Percentiles rank a stretch among this genome's conserved stretches.
phyloP scores from a whole-genome alignment of 805 yeast genomes.

The Metschnikowia lachancei region DNA sequence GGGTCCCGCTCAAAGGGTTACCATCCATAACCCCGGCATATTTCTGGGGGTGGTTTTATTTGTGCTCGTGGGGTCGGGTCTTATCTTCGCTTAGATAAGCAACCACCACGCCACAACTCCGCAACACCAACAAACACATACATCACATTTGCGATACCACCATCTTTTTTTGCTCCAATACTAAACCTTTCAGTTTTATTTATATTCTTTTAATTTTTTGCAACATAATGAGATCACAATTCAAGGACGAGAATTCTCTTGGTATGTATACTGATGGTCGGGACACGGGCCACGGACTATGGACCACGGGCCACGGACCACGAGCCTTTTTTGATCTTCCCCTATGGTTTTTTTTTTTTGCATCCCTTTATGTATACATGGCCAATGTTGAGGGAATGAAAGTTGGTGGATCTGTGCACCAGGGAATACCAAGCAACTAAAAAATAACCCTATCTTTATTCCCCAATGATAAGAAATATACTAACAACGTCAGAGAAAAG shows the following conservation, averaged over 20 bases:
- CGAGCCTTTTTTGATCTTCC: neutral
- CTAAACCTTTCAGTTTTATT: neutral
- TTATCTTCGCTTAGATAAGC: constrained; percentile 10
- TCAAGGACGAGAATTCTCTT: constrained; percentile 93
- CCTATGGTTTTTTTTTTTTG: neutral
- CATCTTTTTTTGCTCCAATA: no score
- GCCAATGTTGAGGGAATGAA: no score
- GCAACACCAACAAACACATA: neutral
- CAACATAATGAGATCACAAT: constrained; percentile 76
- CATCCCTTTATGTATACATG: neutral
- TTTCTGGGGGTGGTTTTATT: neutral
- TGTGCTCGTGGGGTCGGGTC: constrained; percentile 7
- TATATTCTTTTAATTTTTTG: constrained; percentile 3
- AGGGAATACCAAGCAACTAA: no score
- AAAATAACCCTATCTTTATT: no score
- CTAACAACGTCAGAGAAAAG: constrained; percentile 62
- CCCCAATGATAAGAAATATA: neutral
- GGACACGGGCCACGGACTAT: no score
- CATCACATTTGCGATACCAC: neutral
- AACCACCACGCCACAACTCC: constrained; percentile 3
- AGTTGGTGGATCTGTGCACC: no score
- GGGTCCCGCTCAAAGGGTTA: neutral
- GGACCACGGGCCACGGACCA: no score
- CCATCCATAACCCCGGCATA: no score
- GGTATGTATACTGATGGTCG: constrained; percentile 48